Conservation (phyloP, 73 alveolate species). For the Paramecium biaurelia region DNA sequence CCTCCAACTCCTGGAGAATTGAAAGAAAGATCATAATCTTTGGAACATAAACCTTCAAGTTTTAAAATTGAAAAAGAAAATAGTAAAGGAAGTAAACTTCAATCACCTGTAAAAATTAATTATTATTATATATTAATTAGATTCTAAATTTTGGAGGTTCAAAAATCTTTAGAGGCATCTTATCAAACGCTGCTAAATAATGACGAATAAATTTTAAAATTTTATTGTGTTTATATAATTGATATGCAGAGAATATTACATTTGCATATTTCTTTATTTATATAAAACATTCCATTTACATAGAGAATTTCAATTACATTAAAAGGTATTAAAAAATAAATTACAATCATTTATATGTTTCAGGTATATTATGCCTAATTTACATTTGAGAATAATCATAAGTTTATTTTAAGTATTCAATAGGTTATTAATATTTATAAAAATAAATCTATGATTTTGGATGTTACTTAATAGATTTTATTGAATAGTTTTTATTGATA, state of each 20-base stretch:
- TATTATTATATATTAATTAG: neutral
- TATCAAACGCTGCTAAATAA: constrained; percentile 13
- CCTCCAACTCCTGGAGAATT: neutral
- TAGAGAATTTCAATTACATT: neutral
- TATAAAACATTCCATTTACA: neutral
- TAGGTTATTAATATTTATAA: no score
- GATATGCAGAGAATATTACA: neutral
- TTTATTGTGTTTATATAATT: neutral
- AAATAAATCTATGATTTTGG: no score
- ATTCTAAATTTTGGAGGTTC: constrained; percentile 19
- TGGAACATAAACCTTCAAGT: neutral
- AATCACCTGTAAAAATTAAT: neutral
- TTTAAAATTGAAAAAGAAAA: neutral
- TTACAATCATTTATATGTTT: no score
- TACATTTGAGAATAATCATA: no score
- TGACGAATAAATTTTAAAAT: neutral
- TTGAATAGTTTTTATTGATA: no score
- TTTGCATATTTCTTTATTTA: neutral
- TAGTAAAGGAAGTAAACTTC: neutral
- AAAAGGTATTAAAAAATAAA: no score
- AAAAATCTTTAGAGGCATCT: constrained; percentile 43
- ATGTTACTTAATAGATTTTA: no score
- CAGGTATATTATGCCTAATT: no score
- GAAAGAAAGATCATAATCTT: constrained; percentile 13
- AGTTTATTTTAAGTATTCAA: no score